Percentiles rank a stretch among this genome's conserved stretches.
phyloP scores from a whole-genome alignment of 2,329 filamentous ascomycete species.

The Ophiocordyceps unilateralis region DNA sequence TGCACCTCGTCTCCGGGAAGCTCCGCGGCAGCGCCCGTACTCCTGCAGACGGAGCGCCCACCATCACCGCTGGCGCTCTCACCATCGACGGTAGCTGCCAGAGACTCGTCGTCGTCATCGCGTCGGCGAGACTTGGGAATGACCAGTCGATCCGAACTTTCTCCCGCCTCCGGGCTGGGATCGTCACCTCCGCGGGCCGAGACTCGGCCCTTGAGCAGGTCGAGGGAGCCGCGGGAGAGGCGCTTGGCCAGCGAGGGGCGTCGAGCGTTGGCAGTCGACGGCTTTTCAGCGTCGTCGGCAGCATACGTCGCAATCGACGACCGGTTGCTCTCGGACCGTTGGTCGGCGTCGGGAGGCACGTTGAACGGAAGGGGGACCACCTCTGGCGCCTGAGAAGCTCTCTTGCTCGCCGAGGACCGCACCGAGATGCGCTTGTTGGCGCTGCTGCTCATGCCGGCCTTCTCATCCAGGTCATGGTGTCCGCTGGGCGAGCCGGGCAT shows the following conservation, averaged over 20 bases:
- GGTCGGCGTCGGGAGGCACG: conserved; percentile 30
- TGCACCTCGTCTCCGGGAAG: conserved; percentile 9
- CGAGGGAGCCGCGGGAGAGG: conserved; percentile 29
- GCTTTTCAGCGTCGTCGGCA: conserved; percentile 39
- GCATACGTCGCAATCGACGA: conserved; percentile 58
- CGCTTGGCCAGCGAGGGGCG: conserved; percentile 26
- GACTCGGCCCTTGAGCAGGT: conserved; percentile 20
- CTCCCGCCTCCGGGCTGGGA: conserved; percentile 9
- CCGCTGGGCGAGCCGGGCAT: conserved; percentile 12
- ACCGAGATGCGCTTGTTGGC: conserved; percentile 8
- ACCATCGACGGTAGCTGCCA: conserved; percentile 40
- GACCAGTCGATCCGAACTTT: conserved; percentile 30
- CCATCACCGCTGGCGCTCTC: conserved; percentile 24
- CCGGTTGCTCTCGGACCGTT: conserved; percentile 25
- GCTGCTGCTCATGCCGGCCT: conserved; percentile 14
- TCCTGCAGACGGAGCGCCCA: conserved; percentile 12
- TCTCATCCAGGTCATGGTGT: conserved; percentile 14
- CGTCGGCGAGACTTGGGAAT: conserved; percentile 13
- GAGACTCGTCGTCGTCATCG: conserved; percentile 30
- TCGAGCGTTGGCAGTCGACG: conserved; percentile 2
- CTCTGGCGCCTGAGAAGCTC: conserved; percentile 14
- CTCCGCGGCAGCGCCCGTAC: conserved; percentile 23
- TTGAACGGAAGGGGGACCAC: conserved; percentile 51
- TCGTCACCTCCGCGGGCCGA: conserved; percentile 1
- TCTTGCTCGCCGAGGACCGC: conserved; percentile 4